These are phyloP conservation scores for Pichia sp. DNA, from an alignment of 1,139 yeast genomes.

Conservation along the genomic window DNA sequence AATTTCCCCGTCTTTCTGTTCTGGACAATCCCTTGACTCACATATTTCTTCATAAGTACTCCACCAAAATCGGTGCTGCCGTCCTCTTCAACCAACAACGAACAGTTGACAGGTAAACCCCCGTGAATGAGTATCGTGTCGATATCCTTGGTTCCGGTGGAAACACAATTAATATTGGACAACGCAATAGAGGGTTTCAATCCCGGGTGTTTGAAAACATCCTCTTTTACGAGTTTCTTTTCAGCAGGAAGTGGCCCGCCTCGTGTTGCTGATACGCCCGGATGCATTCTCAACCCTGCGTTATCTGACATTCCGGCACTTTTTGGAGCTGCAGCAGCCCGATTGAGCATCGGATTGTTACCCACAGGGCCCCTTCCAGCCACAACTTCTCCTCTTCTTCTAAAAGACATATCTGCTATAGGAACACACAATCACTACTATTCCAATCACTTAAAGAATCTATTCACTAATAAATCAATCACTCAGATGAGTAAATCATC, in stretches of 20 bases:
- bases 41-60: constrained; percentile 65
- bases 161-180: constrained; percentile 69
- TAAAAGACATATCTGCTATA: constrained; percentile 51
- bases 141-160: constrained; percentile 72
- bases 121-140: constrained; percentile 75
- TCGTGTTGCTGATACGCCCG: neutral
- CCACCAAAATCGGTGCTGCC: constrained; percentile 88
- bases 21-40: constrained; percentile 77
- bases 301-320: neutral
- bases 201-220: constrained; percentile 38
- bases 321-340: constrained; percentile 5
- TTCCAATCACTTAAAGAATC: no score
- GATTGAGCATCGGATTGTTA: constrained; percentile 11
- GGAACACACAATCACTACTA: no score
- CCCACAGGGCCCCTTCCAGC: constrained; percentile 27
- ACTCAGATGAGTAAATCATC: no score
- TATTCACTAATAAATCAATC: no score
- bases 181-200: constrained; percentile 65
- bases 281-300: neutral
- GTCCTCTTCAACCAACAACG: constrained; percentile 70
- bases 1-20: constrained; percentile 38
- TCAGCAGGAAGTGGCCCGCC: neutral
- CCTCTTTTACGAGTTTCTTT: neutral
- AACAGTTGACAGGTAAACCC: constrained; percentile 77
- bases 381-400: constrained; percentile 63